phyloP scores from a whole-genome alignment of 176 grass and related monocot species.

The Thalia dealbata region DNA sequence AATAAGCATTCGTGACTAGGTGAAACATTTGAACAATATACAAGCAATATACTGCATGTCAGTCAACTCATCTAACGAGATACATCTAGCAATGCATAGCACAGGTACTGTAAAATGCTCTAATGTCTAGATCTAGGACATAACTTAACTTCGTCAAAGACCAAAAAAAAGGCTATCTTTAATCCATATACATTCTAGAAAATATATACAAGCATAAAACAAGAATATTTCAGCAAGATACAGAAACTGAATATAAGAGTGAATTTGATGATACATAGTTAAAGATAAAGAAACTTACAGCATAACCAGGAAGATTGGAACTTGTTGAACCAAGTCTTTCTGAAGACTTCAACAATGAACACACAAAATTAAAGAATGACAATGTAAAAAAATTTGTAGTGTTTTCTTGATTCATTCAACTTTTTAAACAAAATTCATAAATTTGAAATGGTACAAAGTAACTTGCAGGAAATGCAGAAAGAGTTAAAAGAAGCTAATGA shows the following conservation, averaged over 20 bases:
- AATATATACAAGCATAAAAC: background rate
- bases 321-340: constrained; percentile 1
- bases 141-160: too few species aligned
- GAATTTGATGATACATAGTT: background rate
- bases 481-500: background rate
- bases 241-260: background rate
- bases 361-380: background rate
- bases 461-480: background rate
- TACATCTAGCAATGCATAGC: background rate
- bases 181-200: background rate
- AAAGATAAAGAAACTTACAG: constrained; percentile 1
- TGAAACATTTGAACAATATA: background rate
- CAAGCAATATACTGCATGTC: background rate
- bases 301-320: constrained; percentile 2
- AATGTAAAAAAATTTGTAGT: background rate
- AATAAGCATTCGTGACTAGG: too few species aligned
- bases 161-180: too few species aligned
- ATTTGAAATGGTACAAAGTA: background rate
- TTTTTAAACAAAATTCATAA: background rate
- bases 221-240: background rate
- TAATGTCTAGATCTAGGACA: background rate
- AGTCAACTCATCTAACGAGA: background rate
- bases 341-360: constrained; percentile 2
- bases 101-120: background rate
- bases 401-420: background rate